Evolutionary conservation across 2,329 filamentous ascomycete species (phyloP).

Genomic region (Beauveria pseudobassiana): DNA sequence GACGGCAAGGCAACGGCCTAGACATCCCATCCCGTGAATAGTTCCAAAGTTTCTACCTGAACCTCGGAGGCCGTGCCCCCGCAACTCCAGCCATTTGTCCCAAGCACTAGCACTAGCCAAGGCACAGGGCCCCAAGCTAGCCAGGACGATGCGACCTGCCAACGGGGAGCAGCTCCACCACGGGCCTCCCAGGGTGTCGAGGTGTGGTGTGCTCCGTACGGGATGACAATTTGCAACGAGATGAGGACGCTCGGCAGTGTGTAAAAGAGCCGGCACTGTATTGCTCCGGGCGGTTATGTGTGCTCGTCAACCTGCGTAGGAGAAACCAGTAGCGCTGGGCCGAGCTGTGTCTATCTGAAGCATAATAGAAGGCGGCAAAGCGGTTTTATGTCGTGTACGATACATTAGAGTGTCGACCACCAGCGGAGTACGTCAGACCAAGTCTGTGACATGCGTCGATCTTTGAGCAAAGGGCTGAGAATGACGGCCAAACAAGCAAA

Average conservation of each 20-base stretch:
- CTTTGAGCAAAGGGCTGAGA: background rate
- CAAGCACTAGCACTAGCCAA: background rate
- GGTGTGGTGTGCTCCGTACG: background rate
- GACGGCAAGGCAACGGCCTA: background rate
- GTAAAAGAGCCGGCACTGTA: background rate
- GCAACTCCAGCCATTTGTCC: background rate
- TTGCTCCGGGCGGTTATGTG: background rate
- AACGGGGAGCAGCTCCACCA: no score
- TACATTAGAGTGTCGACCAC: background rate
- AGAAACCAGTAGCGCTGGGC: background rate
- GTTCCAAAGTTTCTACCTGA: background rate
- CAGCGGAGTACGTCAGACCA: background rate
- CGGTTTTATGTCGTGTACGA: background rate
- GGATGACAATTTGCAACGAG: background rate
- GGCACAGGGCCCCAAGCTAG: background rate
- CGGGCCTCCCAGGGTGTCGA: background rate
- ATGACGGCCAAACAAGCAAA: background rate
- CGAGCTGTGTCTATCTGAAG: background rate
- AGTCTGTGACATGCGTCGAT: slow-evolving; percentile 2
- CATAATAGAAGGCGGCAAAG: background rate
- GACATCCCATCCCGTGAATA: background rate
- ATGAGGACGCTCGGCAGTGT: background rate
- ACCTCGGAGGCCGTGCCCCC: background rate
- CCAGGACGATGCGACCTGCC: background rate
- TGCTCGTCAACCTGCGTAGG: background rate